Evolutionary conservation across 2,329 filamentous ascomycete genomes (phyloP), one percentile per base, ranked within the genome.

Genomic region (Lasiodiplodia theobromae): DNA sequence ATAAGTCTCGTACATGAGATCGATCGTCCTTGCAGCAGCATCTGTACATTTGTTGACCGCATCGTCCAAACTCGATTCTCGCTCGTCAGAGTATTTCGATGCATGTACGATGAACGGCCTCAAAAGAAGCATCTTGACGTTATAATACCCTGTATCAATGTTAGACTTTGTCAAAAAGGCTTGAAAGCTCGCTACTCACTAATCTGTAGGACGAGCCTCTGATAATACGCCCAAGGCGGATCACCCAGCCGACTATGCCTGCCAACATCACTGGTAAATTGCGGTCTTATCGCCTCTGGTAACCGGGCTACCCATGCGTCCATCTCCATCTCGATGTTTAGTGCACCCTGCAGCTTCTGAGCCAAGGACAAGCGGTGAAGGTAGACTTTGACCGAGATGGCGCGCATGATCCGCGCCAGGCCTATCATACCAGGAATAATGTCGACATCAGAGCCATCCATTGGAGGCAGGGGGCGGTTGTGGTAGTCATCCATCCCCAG

Each of bases 401-500:
- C 75, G 25, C 80, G 77, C 12, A 80, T 82, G 3, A 82, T 81
- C 49, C 77, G 75, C 2, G 80, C 78, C 31, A 82, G 77, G 16
- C 78, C 77, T 28, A 81, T 76, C 79, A 81, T 82, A 71, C 75
- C 78, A 0, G 79, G 76, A n/a, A 82, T 79, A 12, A 82, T 81
- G 28, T 77, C 74, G 56, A 75, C 77, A 69, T 80, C 78, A 0
- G 77, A 76, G 56, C 77, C 73, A 58, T 81, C 76, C 31, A 79
- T 56, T 10, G 63, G 57, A 2, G 71, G 72, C 34, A 70, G 25
- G 12, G 66, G 75, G 34, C 83, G 79, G 64, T 84, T 85, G 68
- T 85, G 84, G 66, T 84, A 85, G 66, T 83, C 75, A 38, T 85
- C 83, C 68, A 82, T 78, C 25, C 84, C 83, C 2, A 85, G 76